Evolutionary conservation across 2,329 filamentous ascomycete genomes (phyloP).

Genomic region (Cladosporium halotolerans): DNA sequence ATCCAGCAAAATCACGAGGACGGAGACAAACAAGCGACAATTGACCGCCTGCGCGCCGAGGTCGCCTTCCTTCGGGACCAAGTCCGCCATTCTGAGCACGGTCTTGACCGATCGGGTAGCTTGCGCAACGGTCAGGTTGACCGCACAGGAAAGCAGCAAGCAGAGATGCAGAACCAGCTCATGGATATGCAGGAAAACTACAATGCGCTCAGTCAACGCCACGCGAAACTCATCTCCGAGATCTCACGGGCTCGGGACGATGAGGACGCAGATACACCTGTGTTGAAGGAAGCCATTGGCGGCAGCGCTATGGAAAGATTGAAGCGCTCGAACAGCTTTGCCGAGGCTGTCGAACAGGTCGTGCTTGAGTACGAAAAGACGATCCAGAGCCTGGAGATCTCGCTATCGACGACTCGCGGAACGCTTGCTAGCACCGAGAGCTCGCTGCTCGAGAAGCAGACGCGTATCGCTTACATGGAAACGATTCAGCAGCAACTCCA

Average conservation of each 20-base stretch:
- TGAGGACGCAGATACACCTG: constrained; percentile 48
- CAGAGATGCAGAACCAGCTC: constrained; percentile 87
- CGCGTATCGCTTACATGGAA: constrained; percentile 85
- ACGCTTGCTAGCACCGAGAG: constrained; percentile 82
- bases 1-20: constrained; percentile 89
- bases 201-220: constrained; percentile 78
- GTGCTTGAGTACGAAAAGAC: constrained; percentile 98
- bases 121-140: constrained; percentile 37
- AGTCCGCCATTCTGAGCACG: constrained; percentile 74
- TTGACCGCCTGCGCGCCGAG: constrained; percentile 88
- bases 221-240: constrained; percentile 92
- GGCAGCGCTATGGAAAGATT: constrained; percentile 80
- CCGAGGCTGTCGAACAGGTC: constrained; percentile 90
- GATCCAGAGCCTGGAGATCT: constrained; percentile 87
- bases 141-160: constrained; percentile 62
- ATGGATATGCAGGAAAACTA: constrained; percentile 94
- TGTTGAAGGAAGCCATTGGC: constrained; percentile 57
- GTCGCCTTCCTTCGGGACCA: constrained; percentile 91
- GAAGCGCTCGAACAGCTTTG: constrained; percentile 92
- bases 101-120: constrained; percentile 51
- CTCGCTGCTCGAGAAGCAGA: constrained; percentile 82
- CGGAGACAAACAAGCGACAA: constrained; percentile 85
- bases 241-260: constrained; percentile 77
- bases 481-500: constrained; percentile 89
- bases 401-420: constrained; percentile 78